Base-by-base conservation (phyloP, 1,284 basidiomycete genomes). In the Xanthoconium separans region DNA sequence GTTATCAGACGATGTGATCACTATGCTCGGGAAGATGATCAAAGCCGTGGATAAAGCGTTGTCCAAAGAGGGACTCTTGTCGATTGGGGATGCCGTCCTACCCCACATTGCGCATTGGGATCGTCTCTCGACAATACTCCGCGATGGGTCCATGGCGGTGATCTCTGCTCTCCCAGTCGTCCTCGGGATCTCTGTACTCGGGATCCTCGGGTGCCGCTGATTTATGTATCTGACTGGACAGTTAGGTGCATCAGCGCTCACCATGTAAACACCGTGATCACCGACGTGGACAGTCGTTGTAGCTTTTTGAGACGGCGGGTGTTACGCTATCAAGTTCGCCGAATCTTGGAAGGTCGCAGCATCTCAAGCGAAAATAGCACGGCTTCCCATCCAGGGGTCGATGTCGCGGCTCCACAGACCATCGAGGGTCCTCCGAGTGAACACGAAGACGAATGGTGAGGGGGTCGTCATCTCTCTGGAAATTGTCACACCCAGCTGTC, bases 71-170 rank as follows among this genome's bases (percentile, higher is more conserved):
- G n/a, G n/a, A n/a, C n/a, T n/a, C n/a, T n/a, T n/a, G n/a, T n/a
- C n/a, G n/a, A n/a, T n/a, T n/a, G n/a, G n/a, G n/a, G 62, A 61
- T 10, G 11, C 50, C 2, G 41, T 63, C 13, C 42, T 58, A 7
- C 62, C 62, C 2, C 57, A 63, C 10, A 51, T 63, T 29, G 6
- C 29, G 8, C 61, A 63, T 15, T 59, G 61, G 61, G 16, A 58
- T 16, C 48, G 54, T 16, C 59, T 63, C 13, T 15, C 33, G 8
- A 34, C 31, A 4, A 3, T 53, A 13, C 20, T 65, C 13, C 30
- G 59, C 15, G 12, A 54, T 16, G 27, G 30, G 13, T 6, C 43
- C 2, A 50, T 64, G 6, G 36, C 31, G 9, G 52, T 30, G 13
- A 30, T 59, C 2, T 50, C 44, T 3, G 24, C 56, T 41, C 50